phyloP scores from a whole-genome alignment of 371 early-diverging fungal species.

The Lichtheimia ramosa region DNA sequence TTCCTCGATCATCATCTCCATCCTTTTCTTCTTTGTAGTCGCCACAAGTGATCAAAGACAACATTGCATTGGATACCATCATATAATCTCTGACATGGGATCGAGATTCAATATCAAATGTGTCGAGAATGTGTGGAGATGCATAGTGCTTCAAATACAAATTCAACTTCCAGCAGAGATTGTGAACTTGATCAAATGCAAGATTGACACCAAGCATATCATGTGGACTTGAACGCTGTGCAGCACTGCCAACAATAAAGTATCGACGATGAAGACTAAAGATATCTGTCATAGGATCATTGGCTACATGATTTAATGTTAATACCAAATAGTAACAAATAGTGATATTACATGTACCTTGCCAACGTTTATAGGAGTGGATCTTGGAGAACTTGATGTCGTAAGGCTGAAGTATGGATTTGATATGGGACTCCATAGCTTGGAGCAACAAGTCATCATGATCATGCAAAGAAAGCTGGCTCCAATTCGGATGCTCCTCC shows the following conservation, averaged over 20 bases:
- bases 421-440: slow-evolving; percentile 20
- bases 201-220: slow-evolving; percentile 28
- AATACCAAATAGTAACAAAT: background rate
- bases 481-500: slow-evolving; percentile 38
- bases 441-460: slow-evolving; percentile 33
- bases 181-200: slow-evolving; percentile 32
- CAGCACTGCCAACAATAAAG: slow-evolving; percentile 37
- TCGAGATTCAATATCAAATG: slow-evolving; percentile 22
- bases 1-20: background rate
- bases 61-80: slow-evolving; percentile 9
- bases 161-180: slow-evolving; percentile 41
- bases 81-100: slow-evolving; percentile 17
- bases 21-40: background rate
- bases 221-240: slow-evolving; percentile 28
- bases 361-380: slow-evolving; percentile 26
- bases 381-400: slow-evolving; percentile 25
- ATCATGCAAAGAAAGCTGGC: slow-evolving; percentile 14
- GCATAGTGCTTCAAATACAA: slow-evolving; percentile 23
- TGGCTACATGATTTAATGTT: background rate
- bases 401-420: slow-evolving; percentile 32
- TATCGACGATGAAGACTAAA: slow-evolving; percentile 25
- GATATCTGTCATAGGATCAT: slow-evolving; percentile 8
- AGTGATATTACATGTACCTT: slow-evolving; percentile 16
- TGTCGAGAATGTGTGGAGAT: slow-evolving; percentile 25
- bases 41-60: slow-evolving; percentile 1